Percentiles rank a stretch among this genome's conserved stretches.
Evolutionary conservation across 2,329 filamentous ascomycete genomes (phyloP).

Genomic region (Epichloe bromicola): DNA sequence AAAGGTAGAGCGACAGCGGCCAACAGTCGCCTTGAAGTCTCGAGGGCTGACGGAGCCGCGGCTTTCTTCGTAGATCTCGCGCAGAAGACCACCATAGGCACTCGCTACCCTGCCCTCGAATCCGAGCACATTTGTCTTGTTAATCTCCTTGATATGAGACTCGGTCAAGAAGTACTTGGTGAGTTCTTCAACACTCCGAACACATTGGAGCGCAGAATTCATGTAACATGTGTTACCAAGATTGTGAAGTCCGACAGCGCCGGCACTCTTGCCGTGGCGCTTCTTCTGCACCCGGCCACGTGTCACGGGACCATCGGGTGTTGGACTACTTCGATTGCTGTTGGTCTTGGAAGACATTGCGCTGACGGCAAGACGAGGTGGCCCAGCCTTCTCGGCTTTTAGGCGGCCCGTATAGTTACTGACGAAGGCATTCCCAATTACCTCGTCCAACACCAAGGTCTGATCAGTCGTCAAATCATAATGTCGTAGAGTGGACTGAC

Average conservation of each 20-base stretch:
- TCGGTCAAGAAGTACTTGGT: conserved; percentile 78
- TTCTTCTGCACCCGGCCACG: conserved; percentile 59
- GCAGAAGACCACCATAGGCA: conserved; percentile 63
- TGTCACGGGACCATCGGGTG: conserved; percentile 47
- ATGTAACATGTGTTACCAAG: conserved; percentile 98
- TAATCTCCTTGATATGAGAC: conserved; percentile 68
- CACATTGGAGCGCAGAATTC: conserved; percentile 93
- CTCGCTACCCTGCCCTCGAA: conserved; percentile 80
- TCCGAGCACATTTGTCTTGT: conserved; percentile 71
- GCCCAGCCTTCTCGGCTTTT: conserved; percentile 24
- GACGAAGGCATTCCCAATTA: conserved; percentile 47
- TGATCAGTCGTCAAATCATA: conserved; percentile 60
- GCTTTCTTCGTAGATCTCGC: conserved; percentile 62
- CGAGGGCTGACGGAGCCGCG: conserved; percentile 62
- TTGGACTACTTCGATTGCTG: conserved; percentile 59
- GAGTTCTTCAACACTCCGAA: conserved; percentile 85
- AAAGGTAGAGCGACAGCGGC: conserved; percentile 71
- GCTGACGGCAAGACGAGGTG: conserved; percentile 16
- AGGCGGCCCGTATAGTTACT: conserved; percentile 31
- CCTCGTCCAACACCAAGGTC: conserved; percentile 74
- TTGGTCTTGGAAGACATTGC: conserved; percentile 16
- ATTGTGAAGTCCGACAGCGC: conserved; percentile 75
- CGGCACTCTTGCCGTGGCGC: conserved; percentile 55
- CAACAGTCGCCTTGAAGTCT: conserved; percentile 72
- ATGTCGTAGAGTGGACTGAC: conserved; percentile 49